Conservation (phyloP, 2,329 filamentous ascomycete species). For the Madurella mycetomatis region DNA sequence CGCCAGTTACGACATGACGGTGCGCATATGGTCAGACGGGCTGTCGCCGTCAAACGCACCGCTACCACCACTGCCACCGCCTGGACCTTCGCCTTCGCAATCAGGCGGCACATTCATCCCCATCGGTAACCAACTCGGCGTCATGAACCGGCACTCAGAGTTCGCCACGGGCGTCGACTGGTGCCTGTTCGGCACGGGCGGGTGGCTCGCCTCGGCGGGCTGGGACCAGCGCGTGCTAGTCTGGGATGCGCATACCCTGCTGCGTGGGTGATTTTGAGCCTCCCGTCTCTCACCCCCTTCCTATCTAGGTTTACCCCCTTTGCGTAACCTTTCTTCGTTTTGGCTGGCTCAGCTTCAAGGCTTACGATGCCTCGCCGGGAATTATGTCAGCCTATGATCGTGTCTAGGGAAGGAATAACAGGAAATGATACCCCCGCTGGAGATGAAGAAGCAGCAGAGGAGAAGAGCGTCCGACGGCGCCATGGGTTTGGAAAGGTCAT, state of each 20-base stretch:
- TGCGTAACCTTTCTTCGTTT: neutral
- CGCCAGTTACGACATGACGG: conserved; percentile 97
- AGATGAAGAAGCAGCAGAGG: no score
- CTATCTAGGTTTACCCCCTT: neutral
- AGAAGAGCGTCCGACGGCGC: no score
- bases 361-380: no score
- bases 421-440: no score
- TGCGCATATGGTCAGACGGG: conserved; percentile 84
- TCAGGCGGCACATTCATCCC: conserved; percentile 30
- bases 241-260: conserved; percentile 72
- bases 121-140: conserved; percentile 67
- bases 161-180: conserved; percentile 96
- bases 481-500: no score
- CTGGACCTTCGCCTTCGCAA: no score
- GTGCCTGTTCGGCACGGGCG: conserved; percentile 92
- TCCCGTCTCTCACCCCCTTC: neutral
- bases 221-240: conserved; percentile 92
- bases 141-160: conserved; percentile 92
- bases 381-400: no score
- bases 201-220: conserved; percentile 89
- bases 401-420: no score
- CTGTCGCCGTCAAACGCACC: conserved; percentile 31
- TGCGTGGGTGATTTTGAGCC: conserved; percentile 23
- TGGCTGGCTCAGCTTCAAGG: neutral
- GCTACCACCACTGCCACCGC: conserved; percentile 25